phyloP scores from a whole-genome alignment of 257 asterid species.

The Nicotiana tabacum region DNA sequence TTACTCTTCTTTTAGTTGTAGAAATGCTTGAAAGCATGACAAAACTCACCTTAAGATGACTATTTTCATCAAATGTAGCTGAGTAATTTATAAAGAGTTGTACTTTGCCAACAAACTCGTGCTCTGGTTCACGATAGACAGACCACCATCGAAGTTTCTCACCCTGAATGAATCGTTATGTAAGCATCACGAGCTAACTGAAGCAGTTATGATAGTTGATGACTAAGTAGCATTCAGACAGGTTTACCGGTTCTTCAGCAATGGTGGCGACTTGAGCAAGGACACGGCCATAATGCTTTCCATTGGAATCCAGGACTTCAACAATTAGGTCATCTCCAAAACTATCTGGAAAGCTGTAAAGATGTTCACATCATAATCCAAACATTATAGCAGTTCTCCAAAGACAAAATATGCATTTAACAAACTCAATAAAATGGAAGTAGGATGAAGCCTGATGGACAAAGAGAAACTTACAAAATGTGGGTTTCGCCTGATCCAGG shows the following conservation, averaged over 20 bases:
- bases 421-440: background rate
- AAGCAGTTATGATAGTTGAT: slow-evolving; percentile 3
- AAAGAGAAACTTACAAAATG: slow-evolving; percentile 35
- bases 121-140: slow-evolving; percentile 47
- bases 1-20: background rate
- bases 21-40: background rate
- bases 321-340: slow-evolving; percentile 45
- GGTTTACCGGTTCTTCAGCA: slow-evolving; percentile 44
- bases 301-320: slow-evolving; percentile 46
- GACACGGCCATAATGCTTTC: slow-evolving; percentile 45
- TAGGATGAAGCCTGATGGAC: background rate
- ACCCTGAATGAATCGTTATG: slow-evolving; percentile 28
- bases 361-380: slow-evolving; percentile 18
- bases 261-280: slow-evolving; percentile 51
- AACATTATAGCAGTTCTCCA: background rate
- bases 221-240: background rate
- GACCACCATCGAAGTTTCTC: slow-evolving; percentile 57
- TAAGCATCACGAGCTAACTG: slow-evolving; percentile 9
- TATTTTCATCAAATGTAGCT: slow-evolving; percentile 35
- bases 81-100: slow-evolving; percentile 44
- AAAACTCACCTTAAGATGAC: slow-evolving; percentile 39
- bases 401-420: slow-evolving; percentile 7
- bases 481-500: slow-evolving; percentile 51
- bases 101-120: slow-evolving; percentile 44
- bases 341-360: slow-evolving; percentile 52